A percentile compares a stretch with the other conserved stretches of the same genome.
phyloP scores from a whole-genome alignment of 2,329 filamentous ascomycete species.

The Colletotrichum eleusines region DNA sequence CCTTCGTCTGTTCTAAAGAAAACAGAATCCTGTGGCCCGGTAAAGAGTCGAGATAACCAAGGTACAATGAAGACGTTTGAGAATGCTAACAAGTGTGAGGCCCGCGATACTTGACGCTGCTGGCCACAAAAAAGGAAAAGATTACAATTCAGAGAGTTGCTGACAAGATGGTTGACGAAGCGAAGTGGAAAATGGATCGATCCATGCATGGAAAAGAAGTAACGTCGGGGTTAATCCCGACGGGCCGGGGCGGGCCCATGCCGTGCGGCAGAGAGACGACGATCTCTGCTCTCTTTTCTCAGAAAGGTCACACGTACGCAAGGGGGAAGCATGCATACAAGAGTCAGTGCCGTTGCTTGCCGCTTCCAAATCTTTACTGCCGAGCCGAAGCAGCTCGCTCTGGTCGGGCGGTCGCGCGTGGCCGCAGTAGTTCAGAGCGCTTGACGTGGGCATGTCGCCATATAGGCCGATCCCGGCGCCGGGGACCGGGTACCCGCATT shows the following conservation, averaged over 20 bases:
- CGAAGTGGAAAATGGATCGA: not conserved
- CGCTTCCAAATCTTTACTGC: not conserved
- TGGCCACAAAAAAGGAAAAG: not conserved
- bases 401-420: not conserved
- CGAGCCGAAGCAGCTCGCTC: not conserved
- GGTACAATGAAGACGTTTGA: no score
- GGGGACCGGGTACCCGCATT: conserved; percentile 9
- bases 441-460: conserved; percentile 1
- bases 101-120: not conserved
- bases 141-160: not conserved
- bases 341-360: not conserved
- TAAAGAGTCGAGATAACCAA: not conserved
- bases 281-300: not conserved
- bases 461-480: conserved; percentile 33
- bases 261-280: conserved; percentile 7
- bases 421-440: not conserved
- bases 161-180: not conserved
- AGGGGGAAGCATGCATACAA: conserved; percentile 3
- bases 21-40: not conserved
- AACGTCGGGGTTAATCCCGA: not conserved
- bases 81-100: not conserved
- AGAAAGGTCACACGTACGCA: not conserved
- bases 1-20: not conserved
- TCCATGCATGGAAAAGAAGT: not conserved
- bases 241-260: not conserved